Evolutionary conservation across 2,329 filamentous ascomycete genomes (phyloP).

Genomic region (Talaromyces albobiverticillius): DNA sequence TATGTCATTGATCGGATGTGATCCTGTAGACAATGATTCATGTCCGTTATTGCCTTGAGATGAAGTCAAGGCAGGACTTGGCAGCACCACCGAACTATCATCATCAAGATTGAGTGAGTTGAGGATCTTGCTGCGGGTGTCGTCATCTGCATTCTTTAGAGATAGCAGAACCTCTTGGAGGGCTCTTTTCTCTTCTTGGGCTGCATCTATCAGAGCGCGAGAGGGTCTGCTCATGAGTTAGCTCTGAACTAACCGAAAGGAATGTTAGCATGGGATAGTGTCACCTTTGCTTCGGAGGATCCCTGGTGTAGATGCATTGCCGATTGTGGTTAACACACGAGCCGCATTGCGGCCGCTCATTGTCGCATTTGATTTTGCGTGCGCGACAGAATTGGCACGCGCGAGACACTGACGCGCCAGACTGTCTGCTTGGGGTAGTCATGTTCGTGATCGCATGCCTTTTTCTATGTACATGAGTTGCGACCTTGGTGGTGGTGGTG

Average conservation of each 20-base stretch:
- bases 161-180: constrained; percentile 5
- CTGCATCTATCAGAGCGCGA: constrained; percentile 3
- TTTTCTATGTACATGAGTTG: not conserved
- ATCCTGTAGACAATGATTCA: not conserved
- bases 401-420: constrained; percentile 9
- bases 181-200: constrained; percentile 1
- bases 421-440: not conserved
- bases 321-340: constrained; percentile 27
- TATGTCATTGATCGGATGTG: not conserved
- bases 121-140: not conserved
- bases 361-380: constrained; percentile 35
- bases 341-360: constrained; percentile 32
- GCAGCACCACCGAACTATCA: not conserved
- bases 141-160: constrained; percentile 4
- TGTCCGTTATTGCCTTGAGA: not conserved
- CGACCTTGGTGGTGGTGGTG: no score
- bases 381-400: constrained; percentile 36
- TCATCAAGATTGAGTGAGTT: not conserved
- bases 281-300: constrained; percentile 19
- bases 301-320: constrained; percentile 20
- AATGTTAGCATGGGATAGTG: no score
- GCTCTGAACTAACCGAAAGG: not conserved
- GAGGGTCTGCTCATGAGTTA: constrained; percentile 8
- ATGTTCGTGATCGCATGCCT: not conserved
- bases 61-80: not conserved